phyloP scores from a whole-genome alignment of 2,329 filamentous ascomycete genomes.

The Penicillium sp. region DNA sequence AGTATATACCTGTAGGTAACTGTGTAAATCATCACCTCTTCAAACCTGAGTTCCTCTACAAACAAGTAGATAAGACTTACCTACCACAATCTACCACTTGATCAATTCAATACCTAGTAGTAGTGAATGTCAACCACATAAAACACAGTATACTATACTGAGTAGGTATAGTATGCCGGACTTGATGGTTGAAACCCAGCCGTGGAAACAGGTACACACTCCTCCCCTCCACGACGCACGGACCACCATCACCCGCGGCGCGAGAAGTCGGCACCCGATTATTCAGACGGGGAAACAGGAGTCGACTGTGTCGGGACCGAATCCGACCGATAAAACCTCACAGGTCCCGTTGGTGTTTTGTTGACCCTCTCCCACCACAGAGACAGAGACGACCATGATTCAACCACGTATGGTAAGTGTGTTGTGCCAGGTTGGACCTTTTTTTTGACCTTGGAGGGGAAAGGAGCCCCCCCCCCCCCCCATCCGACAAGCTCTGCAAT shows the following conservation, averaged over 20 bases:
- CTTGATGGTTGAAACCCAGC: too few species aligned
- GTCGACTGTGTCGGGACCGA: neutral
- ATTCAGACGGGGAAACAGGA: too few species aligned
- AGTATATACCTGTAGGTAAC: too few species aligned
- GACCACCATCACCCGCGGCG: conserved; percentile 19
- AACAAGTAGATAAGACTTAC: too few species aligned
- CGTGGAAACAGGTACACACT: neutral
- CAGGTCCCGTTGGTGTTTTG: neutral
- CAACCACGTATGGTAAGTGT: conserved; percentile 55
- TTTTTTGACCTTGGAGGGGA: neutral
- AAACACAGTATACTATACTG: too few species aligned
- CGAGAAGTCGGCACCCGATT: neutral
- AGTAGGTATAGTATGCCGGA: too few species aligned
- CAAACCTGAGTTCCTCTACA: too few species aligned
- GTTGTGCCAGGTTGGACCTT: neutral
- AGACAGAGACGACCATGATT: conserved; percentile 36
- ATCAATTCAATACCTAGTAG: too few species aligned
- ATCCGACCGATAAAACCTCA: neutral
- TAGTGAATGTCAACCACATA: too few species aligned
- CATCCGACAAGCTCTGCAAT: neutral
- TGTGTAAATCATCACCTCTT: too few species aligned
- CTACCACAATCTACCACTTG: too few species aligned
- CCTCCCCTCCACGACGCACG: conserved; percentile 14
- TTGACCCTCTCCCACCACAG: too few species aligned
- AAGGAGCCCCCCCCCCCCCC: neutral